These are phyloP conservation scores for Discostella pseudostelligera DNA, from an alignment of 108 stramenopile species.

Conservation along the genomic window DNA sequence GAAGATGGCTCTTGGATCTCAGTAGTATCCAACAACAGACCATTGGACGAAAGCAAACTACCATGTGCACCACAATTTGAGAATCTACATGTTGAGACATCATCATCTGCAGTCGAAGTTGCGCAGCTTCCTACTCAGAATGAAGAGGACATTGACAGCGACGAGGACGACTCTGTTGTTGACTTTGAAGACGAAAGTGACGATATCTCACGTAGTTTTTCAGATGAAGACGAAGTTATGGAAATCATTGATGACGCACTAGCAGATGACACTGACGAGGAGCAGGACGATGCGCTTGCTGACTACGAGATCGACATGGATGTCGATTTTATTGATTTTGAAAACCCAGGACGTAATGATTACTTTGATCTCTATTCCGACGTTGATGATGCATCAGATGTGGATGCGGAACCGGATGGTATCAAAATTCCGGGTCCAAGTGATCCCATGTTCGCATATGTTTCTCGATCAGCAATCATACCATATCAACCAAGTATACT, in stretches of 20 bases:
- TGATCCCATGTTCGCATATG: conserved; percentile 61
- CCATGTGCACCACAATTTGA: conserved; percentile 9
- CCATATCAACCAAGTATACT: conserved; percentile 80
- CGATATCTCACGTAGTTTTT: conserved; percentile 16
- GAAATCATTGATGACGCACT: conserved; percentile 44
- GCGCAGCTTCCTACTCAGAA: conserved; percentile 20
- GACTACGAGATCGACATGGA: conserved; percentile 46
- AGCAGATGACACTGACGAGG: conserved; percentile 31
- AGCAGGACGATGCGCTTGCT: conserved; percentile 22
- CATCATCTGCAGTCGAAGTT: conserved; percentile 42
- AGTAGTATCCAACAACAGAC: not conserved
- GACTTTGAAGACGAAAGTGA: conserved; percentile 21
- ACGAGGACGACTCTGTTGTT: conserved; percentile 14
- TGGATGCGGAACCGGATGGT: conserved; percentile 41
- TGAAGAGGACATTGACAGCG: conserved; percentile 11
- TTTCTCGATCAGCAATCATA: conserved; percentile 72
- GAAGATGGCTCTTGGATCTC: conserved; percentile 37
- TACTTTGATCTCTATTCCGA: conserved; percentile 18
- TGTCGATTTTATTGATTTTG: conserved; percentile 28
- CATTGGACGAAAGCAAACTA: conserved; percentile 5
- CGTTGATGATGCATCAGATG: conserved; percentile 47
- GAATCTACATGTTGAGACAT: conserved; percentile 45
- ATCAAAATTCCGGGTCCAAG: conserved; percentile 27
- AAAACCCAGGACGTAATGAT: conserved; percentile 13
- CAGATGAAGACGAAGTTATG: conserved; percentile 60